These are phyloP conservation scores for Gossypium longicalyx DNA, from an alignment of 345 rosid species.

Conservation along the genomic window DNA sequence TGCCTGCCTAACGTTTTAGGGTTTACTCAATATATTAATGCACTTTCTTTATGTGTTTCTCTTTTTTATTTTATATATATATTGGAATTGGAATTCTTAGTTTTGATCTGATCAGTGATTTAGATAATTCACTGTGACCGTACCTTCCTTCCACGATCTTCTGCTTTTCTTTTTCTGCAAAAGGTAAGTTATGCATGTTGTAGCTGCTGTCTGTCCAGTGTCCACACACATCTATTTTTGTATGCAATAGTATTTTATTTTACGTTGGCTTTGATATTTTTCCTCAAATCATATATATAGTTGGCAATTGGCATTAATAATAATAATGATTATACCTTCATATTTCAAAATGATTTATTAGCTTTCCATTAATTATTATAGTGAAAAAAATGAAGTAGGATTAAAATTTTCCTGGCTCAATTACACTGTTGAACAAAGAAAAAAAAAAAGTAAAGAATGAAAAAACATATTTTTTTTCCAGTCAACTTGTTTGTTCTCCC, in stretches of 20 bases:
- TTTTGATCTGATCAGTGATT: constrained; percentile 8
- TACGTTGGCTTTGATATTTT: no score
- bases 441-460: background rate
- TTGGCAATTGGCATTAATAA: background rate
- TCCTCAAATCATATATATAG: no score
- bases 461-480: background rate
- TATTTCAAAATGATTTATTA: background rate
- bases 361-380: background rate
- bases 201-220: background rate
- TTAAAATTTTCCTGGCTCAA: background rate
- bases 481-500: background rate
- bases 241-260: background rate
- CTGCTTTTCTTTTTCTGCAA: background rate
- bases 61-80: background rate
- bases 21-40: background rate
- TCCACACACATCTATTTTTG: background rate
- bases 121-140: background rate
- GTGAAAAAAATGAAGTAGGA: background rate
- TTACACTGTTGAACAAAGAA: background rate
- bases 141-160: background rate
- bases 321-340: background rate
- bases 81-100: background rate
- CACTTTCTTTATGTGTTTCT: background rate
- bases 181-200: background rate
- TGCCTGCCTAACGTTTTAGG: no score